A percentile compares a stretch with the other conserved stretches of the same genome.
These are phyloP conservation scores for Takakia lepidozioides DNA, from an alignment of 225 moss, liverwort and hornwort species.

Conservation along the genomic window DNA sequence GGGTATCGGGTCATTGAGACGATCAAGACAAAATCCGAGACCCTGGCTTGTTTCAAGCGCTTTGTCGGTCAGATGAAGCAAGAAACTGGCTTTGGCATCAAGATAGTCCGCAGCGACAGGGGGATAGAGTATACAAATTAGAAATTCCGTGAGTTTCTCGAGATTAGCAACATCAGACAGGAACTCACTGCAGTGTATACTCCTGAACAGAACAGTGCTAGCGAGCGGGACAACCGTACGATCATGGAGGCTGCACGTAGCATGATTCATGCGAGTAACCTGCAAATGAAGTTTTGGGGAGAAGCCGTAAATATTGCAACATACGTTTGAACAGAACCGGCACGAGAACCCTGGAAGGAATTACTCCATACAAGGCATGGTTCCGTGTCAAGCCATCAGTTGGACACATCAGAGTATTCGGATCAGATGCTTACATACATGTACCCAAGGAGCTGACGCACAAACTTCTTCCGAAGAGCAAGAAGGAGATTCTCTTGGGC, in stretches of 20 bases:
- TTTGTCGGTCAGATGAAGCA: neutral
- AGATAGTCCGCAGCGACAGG: neutral
- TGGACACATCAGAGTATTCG: neutral
- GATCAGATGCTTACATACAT: neutral
- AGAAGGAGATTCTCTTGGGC: neutral
- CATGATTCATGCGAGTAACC: neutral
- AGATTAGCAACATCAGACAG: neutral
- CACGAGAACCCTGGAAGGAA: neutral
- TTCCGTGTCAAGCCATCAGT: neutral
- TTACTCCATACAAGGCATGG: neutral
- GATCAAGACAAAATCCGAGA: neutral
- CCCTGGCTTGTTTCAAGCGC: neutral
- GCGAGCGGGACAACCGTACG: neutral
- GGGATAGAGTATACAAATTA: neutral
- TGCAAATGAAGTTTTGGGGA: neutral
- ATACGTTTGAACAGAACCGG: neutral
- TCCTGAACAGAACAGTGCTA: neutral
- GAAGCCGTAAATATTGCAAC: too few relatives aligned
- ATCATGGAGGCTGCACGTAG: neutral
- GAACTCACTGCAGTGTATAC: slow-evolving; percentile 4
- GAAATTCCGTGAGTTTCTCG: neutral
- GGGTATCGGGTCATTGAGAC: neutral
- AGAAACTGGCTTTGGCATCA: neutral
- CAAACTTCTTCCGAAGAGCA: neutral
- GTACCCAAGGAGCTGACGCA: neutral